Base-by-base conservation (phyloP, 176 grass and related monocot genomes). In the Triticum timopheevii region DNA sequence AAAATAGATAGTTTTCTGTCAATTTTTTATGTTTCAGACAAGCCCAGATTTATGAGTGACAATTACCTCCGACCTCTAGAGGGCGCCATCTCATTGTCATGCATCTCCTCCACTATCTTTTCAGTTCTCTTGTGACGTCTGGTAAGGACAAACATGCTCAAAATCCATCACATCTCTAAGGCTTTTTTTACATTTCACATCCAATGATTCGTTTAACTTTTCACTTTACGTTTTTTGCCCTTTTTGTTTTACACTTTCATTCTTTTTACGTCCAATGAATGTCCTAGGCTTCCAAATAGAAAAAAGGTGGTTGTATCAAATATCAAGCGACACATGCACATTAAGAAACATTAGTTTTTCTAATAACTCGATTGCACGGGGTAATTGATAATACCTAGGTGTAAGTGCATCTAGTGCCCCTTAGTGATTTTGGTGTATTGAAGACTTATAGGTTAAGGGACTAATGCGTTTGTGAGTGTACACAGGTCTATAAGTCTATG, bases 151-250 rank as follows among this genome's bases (percentile, higher is more conserved):
- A 70, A 70, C 13, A 59, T 11, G n/a, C 8, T 7, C 13, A 17
- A 34, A 72, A 17, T 31, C 47, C 28, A 33, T 84, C 76, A 7
- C 81, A 63, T 80, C 65, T 76, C 22, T n/a, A 6, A 13, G 2
- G 6, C 23, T 27, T 31, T 75, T 84, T 56, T 76, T 42, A 63
- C 69, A 77, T 44, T 50, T 88, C 47, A 80, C 69, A 15, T 70
- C 85, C n/a, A 15, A 63, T 15, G 13, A 70, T 85, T 71, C 10
- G 74, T 86, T 84, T 68, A 25, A 2, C 71, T 63, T 81, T 80
- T 73, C 30, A n/a, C 72, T 78, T 86, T 72, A 23, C 16, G 7
- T 63, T 65, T 13, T 80, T 80, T 80, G 24, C 4, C 45, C 20
- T 16, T 24, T 67, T 75, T 69, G n/a, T 28, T 68, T 80, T 56